phyloP scores from a whole-genome alignment of 1,284 basidiomycete species.

The Neolentinus lepideus region DNA sequence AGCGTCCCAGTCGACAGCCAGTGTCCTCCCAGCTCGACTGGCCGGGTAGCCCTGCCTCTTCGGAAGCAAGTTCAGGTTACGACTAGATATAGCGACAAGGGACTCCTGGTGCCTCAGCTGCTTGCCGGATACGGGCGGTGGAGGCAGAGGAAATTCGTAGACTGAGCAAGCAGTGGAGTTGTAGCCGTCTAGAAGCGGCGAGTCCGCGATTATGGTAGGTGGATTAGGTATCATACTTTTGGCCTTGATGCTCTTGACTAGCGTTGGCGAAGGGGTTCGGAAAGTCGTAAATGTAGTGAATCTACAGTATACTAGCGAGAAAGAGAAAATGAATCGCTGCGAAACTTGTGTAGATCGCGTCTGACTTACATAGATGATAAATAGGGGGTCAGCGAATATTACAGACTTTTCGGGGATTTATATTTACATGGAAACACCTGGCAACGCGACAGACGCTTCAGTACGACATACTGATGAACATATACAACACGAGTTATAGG shows the following conservation, averaged over 20 bases:
- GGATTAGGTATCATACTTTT: neutral
- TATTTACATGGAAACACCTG: neutral
- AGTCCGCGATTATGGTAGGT: neutral
- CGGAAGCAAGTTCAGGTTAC: neutral
- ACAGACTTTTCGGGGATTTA: neutral
- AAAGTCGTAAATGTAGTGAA: neutral
- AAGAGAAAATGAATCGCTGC: neutral
- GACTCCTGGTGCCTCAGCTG: neutral
- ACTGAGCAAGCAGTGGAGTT: neutral
- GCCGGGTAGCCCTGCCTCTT: neutral
- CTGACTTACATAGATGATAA: neutral
- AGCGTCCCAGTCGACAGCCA: neutral
- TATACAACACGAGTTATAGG: neutral
- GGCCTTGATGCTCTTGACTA: neutral
- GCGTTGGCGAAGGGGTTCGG: neutral
- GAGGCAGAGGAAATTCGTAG: neutral
- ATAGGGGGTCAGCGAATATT: neutral
- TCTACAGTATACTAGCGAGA: neutral
- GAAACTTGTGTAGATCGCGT: neutral
- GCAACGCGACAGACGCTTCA: neutral
- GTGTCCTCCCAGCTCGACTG: neutral
- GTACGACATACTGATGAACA: neutral
- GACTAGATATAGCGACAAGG: neutral
- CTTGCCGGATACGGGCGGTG: neutral
- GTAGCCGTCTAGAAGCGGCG: neutral